phyloP scores from a whole-genome alignment of 495 filamentous ascomycete species.

The Echria macrotheca region DNA sequence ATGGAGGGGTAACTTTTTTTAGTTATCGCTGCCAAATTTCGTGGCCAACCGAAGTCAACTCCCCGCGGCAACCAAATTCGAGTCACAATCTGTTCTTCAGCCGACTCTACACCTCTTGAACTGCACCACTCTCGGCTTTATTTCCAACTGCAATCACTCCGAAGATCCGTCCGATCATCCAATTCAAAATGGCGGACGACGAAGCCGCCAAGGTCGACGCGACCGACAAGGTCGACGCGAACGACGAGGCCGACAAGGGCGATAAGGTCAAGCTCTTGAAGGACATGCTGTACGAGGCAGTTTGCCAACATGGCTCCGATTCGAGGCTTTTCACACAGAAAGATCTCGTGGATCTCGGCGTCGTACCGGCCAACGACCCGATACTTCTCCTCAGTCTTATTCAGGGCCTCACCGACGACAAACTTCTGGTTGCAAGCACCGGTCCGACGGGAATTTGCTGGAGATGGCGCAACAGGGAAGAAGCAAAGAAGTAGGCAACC shows the following conservation, averaged over 20 bases:
- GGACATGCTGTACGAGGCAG: constrained; percentile 29
- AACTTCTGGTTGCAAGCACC: constrained; percentile 57
- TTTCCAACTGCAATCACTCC: not conserved
- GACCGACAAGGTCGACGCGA: no score
- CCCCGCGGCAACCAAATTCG: not conserved
- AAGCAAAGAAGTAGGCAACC: constrained; percentile 61
- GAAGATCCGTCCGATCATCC: no score
- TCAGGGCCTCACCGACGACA: constrained; percentile 59
- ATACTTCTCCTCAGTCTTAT: constrained; percentile 54
- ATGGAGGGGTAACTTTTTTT: constrained; percentile 20
- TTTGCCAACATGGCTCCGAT: constrained; percentile 30
- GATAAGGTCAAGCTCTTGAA: constrained; percentile 28
- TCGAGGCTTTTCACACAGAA: constrained; percentile 59
- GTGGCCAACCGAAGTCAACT: constrained; percentile 11
- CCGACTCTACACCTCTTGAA: no score
- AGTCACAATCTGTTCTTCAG: no score
- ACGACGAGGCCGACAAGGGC: constrained; percentile 13
- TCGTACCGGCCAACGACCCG: constrained; percentile 57
- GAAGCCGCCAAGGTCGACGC: no score
- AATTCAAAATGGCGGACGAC: no score
- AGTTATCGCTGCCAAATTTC: no score
- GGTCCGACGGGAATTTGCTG: constrained; percentile 55
- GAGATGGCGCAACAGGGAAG: constrained; percentile 60
- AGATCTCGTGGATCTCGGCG: constrained; percentile 55
- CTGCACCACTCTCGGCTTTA: not conserved